Conservation (phyloP, 2,329 filamentous ascomycete genomes). For the Thelonectria olida region DNA sequence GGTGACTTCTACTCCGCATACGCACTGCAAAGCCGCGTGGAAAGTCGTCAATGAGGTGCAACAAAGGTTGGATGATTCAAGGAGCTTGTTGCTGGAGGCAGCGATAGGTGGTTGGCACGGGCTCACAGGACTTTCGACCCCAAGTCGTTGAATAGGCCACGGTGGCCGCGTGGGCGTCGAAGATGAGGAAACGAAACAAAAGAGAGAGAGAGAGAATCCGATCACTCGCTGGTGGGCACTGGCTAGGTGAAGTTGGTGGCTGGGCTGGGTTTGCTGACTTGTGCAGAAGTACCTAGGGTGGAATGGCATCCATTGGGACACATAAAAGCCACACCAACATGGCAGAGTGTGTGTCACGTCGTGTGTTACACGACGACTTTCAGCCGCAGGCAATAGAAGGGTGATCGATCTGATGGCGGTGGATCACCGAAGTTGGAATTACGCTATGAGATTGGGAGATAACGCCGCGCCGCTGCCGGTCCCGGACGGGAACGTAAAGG, state of each 20-base stretch:
- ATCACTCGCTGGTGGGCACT: neutral
- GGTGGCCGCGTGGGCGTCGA: conserved; percentile 6
- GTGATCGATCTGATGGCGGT: conserved; percentile 33
- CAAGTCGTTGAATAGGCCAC: neutral
- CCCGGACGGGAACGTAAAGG: conserved; percentile 12
- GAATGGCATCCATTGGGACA: no score
- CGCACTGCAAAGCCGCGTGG: neutral
- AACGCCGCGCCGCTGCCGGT: conserved; percentile 32
- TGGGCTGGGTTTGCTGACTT: conserved; percentile 6
- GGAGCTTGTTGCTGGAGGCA: conserved; percentile 17
- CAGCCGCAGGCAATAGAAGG: conserved; percentile 29
- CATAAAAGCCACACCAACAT: neutral
- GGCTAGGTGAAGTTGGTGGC: neutral
- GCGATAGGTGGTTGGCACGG: conserved; percentile 19
- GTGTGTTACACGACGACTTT: conserved; percentile 31
- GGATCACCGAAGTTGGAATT: conserved; percentile 28
- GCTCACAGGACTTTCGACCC: conserved; percentile 18
- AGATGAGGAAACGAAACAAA: neutral
- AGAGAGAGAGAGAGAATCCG: neutral
- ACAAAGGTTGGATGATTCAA: conserved; percentile 9
- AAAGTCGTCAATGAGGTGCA: neutral
- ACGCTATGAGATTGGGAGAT: conserved; percentile 29
- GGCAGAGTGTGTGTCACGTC: conserved; percentile 16
- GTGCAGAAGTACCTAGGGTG: neutral
- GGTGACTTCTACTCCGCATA: neutral